Base-by-base conservation (phyloP, 805 yeast species). In the Wickerhamiella hasegawae region DNA sequence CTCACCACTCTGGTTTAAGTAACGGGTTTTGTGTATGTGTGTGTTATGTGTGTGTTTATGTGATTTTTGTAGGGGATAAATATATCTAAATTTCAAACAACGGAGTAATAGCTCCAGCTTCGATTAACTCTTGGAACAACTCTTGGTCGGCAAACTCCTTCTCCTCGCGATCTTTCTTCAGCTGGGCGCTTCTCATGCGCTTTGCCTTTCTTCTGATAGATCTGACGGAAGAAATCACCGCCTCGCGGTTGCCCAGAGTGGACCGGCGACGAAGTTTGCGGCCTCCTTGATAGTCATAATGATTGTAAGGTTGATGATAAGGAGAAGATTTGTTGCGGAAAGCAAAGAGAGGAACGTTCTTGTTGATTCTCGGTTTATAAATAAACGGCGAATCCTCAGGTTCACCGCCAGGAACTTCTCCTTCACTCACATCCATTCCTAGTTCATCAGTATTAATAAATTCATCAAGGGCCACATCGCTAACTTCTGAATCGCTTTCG, bases 391-490 rank as follows among this genome's bases (percentile, higher is more conserved):
- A 45, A 42, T 59, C 48, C 11, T 48, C 47, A 31, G 54, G 45
- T 20, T 40, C 47, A n/a, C 35, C 32, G 23, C 37, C 42, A 28
- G 36, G 18, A 28, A 23, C 29, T 20, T 32, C 39, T 29, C 48
- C 48, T 29, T 33, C 44, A 18, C 55, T 58, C 3, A 59, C 67
- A 35, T 71, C 76, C 40, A 69, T 69, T 20, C 72, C 77, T 37
- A 84, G 62, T 52, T 81, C 95, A 52, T 87, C 77, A 59, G 87
- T 77, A 53, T 87, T 83, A 48, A 87, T 64, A 40, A 84, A 65
- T 49, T 87, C 96, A 53, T 84, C 94, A 35, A 87, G 52, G 3
- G 71, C 67, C 21, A 69, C 53, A 33, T 65, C 72, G 38, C 62
- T 63, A 31, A 47, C 51, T 32, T 56, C 45, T 55, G 66, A 34